phyloP scores from a whole-genome alignment of 306 rosid species.

The Sicyos baderoa region DNA sequence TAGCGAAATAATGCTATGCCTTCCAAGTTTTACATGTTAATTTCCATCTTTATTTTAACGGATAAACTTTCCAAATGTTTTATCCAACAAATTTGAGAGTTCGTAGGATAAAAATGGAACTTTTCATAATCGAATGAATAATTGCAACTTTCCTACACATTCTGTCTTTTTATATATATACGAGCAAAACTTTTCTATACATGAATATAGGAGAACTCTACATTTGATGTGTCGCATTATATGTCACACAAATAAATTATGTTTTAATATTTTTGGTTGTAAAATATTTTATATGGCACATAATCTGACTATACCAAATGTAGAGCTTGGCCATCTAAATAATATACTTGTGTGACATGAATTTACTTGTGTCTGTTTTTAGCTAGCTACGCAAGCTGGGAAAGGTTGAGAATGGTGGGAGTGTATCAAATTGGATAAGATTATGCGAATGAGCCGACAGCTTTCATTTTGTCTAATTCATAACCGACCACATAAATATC shows the following conservation, averaged over 20 bases:
- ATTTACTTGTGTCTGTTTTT: background rate
- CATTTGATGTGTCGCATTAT: no score
- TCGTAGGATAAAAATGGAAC: background rate
- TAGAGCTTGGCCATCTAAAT: no score
- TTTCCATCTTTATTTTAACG: no score
- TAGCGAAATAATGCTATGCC: no score
- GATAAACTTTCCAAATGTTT: background rate
- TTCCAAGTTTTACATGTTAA: background rate
- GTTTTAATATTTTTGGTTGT: no score
- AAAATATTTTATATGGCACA: no score
- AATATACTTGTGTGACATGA: background rate
- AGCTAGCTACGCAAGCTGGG: slow-evolving; percentile 45
- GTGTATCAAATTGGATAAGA: slow-evolving; percentile 11
- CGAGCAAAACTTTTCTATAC: no score
- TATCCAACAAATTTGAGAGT: background rate
- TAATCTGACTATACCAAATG: no score
- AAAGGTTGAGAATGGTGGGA: slow-evolving; percentile 10
- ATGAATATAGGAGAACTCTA: no score
- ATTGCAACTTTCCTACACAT: no score
- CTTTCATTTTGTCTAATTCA: slow-evolving; percentile 11
- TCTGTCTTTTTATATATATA: no score
- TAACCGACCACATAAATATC: background rate
- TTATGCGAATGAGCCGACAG: background rate
- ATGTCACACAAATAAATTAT: no score
- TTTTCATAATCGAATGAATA: background rate